Base-by-base conservation (phyloP, 2,329 filamentous ascomycete species). In the Tolypocladium endophyticum region DNA sequence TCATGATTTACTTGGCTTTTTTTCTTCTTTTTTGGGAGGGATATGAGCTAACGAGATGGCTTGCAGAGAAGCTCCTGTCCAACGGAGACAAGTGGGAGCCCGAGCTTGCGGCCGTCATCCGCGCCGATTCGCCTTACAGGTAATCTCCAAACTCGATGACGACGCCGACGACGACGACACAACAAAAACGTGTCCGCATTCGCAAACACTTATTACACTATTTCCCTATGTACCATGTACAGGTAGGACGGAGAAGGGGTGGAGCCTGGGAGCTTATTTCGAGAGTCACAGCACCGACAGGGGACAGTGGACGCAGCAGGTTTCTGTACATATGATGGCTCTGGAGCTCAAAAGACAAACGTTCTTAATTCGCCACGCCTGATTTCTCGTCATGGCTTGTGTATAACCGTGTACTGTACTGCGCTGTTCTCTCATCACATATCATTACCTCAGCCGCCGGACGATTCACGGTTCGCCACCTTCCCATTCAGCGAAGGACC, bases 31-130 rank as follows among this genome's bases (percentile, higher is more conserved):
- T n/a, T n/a, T n/a, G n/a, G n/a, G n/a, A n/a, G 20, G n/a, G 33
- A 47, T 8, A 28, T 60, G 59, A 9, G 60, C 68, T 70, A 64
- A 71, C 64, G 57, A 1, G 0, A 3, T 35, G 43, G 3, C 4
- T 56, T 45, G 63, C 68, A 80, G 88, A 95, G 81, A 96, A 96
- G 79, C 78, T 96, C 65, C 76, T 96, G 64, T 79, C 89, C 66
- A 96, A 96, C 72, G 90, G 92, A 70, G 92, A 95, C 79, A 93
- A 92, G 78, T 99, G 94, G 94, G 94, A 99, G 80, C 92, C 94
- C 9, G 94, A 99, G 78, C 81, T 99, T 71, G 93, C 93, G 1
- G 93, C 94, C 61, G 87, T 85, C 66, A 94, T 94, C 72, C 87
- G 92, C 71, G 94, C 94, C 62, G 94, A 99, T 81, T 87, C 92